Evolutionary conservation across 805 yeast genomes (phyloP), one percentile per base, ranked within the genome.

Genomic region (Groenewaldozyma tartarivorans): DNA sequence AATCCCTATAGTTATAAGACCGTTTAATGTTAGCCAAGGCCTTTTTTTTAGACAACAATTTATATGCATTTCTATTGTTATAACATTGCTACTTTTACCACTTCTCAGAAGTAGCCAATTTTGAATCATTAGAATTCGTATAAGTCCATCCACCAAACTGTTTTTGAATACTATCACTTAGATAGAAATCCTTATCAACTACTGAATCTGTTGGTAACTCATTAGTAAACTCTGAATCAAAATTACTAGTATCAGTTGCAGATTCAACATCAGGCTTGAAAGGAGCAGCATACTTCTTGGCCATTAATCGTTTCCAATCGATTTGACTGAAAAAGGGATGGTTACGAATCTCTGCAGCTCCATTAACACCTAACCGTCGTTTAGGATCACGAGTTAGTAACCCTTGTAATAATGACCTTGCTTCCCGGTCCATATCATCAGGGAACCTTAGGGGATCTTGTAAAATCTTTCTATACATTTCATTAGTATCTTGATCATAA

Each of bases 101-200:
- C 39, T 48, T 49, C 7, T 59, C 60, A 34, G 58, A 52, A 37
- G 51, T 48, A 5, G 63, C 62, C 22, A 60, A 52, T 40, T 48
- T 48, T 21, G 60, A 48, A 35, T 50, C 52, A 16, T 36, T 43
- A n/a, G n/a, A n/a, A 41, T 57, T 62, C 18, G 64, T 58, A 61
- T 88, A 90, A 2, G 97, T 90, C 98, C 98, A 92, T 4, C 98
- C 97, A 36, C 96, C 97, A 68, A 92, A 92, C 64, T 92, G 97
- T 58, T 82, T 78, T 62, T 92, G 98, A n/a, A 92, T 96, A 53
- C 88, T 77, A 52, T 87, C 97, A 55, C 94, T 83, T 47, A 92
- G 71, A 51, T 74, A 85, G 36, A 50, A 57, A 45, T 62, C 66
- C 55, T 85, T 94, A 58, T 88, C 94, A 15, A 88, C 96, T 9